Percentiles rank a stretch among this genome's conserved stretches.
phyloP scores from a whole-genome alignment of 176 grass and related monocot genomes.

The Eragrostis nindensis region DNA sequence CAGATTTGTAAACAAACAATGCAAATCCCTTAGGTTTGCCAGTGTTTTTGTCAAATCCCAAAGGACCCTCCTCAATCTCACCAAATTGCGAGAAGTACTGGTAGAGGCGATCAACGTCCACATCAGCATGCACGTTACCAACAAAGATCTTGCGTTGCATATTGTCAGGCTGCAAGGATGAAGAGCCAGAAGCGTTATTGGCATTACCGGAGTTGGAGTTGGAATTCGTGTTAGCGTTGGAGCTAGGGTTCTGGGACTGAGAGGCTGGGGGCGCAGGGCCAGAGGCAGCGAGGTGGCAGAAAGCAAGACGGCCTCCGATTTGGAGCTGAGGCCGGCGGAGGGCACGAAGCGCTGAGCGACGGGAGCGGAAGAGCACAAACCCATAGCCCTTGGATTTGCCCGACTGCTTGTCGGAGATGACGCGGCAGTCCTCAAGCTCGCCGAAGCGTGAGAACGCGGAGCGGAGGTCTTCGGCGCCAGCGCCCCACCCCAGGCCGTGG shows the following conservation, averaged over 20 bases:
- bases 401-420: constrained; percentile 79
- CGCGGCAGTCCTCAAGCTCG: constrained; percentile 96
- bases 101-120: constrained; percentile 75
- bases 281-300: constrained; percentile 89
- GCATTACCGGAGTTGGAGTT: constrained; percentile 24
- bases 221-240: constrained; percentile 49
- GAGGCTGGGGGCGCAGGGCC: constrained; percentile 52
- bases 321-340: constrained; percentile 82
- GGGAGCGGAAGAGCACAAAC: constrained; percentile 84
- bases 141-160: constrained; percentile 93
- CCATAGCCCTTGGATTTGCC: constrained; percentile 96
- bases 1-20: constrained; percentile 89
- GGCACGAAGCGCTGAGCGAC: constrained; percentile 69
- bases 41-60: constrained; percentile 91
- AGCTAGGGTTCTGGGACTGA: constrained; percentile 53
- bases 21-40: constrained; percentile 97
- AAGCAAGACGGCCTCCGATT: constrained; percentile 81
- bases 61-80: constrained; percentile 93
- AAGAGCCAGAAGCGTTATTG: constrained; percentile 37
- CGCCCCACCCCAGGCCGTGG: constrained; percentile 96
- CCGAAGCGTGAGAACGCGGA: constrained; percentile 76
- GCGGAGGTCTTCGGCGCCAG: constrained; percentile 73
- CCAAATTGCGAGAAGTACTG: constrained; percentile 89
- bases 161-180: constrained; percentile 60
- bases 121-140: constrained; percentile 86